Base-by-base conservation (phyloP, 306 rosid species). In the Cercis canadensis region DNA sequence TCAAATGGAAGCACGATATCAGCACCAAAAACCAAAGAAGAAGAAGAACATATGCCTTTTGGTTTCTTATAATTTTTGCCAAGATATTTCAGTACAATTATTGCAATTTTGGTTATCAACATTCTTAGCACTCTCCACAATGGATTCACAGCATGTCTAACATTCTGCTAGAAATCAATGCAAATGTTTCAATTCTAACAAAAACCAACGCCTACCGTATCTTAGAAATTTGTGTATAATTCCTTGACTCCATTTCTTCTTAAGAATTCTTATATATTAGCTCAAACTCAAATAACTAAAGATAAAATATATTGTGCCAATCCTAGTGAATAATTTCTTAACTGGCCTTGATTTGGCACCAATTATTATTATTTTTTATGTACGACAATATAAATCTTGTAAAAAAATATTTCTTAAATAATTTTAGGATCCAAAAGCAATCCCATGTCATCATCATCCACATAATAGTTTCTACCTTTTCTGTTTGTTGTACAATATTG, bases 401-500 rank as follows among this genome's bases (percentile, higher is more conserved):
- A 3, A 24, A 24, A 24, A 37, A 37, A 5, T 18, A 4, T 29
- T 18, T 37, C 36, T 4, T 7, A 75, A 57, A 6, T 56, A 16
- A 15, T 57, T 33, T 47, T 59, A 10, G 31, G 67, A 47, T 43
- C n/a, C 53, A 34, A 34, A 34, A 13, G 8, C 17, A 51, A 21
- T 7, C 29, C 3, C 17, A n/a, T 13, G 43, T 32, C 62, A 52
- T 53, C 57, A 24, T 29, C 7, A 70, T 68, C 63, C 46, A 37
- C 46, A 29, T 14, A 11, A n/a, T 58, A 74, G 1, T 74, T 54
- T 41, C 54, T 81, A 90, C 97, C 86, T 89, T 80, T 94, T 94
- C 74, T 89, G 89, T 72, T 89, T 84, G 78, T 86, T 86, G 71
- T 87, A 73, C 62, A 94, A 69, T 66, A 87, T 39, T 41, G 97